phyloP scores from a whole-genome alignment of 2,329 filamentous ascomycete species.

The Berkeleyomyces basicola region DNA sequence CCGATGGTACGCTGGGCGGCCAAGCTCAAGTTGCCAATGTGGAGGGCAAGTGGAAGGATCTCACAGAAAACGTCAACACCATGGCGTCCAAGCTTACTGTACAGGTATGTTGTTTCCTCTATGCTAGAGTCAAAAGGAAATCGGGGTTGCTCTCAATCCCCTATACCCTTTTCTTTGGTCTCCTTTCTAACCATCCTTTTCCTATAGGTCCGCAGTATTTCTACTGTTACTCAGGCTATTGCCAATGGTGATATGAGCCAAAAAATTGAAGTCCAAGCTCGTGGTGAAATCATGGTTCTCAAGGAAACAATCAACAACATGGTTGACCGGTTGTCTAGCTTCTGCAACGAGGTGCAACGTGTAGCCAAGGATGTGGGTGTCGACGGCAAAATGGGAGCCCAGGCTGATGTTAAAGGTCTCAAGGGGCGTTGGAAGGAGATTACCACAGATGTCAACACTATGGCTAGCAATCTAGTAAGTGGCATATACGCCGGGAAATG shows the following conservation, averaged over 20 bases:
- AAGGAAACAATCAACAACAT: conserved; percentile 99
- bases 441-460: conserved; percentile 89
- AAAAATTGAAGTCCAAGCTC: conserved; percentile 87
- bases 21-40: conserved; percentile 90
- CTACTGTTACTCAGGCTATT: conserved; percentile 85
- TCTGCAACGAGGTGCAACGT: conserved; percentile 89
- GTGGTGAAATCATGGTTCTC: conserved; percentile 82
- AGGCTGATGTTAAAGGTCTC: conserved; percentile 84
- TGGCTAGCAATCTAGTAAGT: conserved; percentile 51
- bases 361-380: conserved; percentile 95
- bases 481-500: too few relatives aligned
- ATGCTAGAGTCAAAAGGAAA: not conserved
- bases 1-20: conserved; percentile 82
- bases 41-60: conserved; percentile 94
- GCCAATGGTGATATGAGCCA: conserved; percentile 91
- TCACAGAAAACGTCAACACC: conserved; percentile 78
- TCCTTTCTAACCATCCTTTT: not conserved
- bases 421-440: conserved; percentile 97
- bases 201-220: conserved; percentile 67
- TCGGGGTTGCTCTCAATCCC: too few relatives aligned
- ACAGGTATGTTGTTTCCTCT: conserved; percentile 28
- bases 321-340: conserved; percentile 87
- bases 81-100: conserved; percentile 53
- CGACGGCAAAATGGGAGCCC: conserved; percentile 95
- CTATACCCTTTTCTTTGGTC: not conserved